phyloP scores from a whole-genome alignment of 1,284 basidiomycete species.

The Mycena citricolor region DNA sequence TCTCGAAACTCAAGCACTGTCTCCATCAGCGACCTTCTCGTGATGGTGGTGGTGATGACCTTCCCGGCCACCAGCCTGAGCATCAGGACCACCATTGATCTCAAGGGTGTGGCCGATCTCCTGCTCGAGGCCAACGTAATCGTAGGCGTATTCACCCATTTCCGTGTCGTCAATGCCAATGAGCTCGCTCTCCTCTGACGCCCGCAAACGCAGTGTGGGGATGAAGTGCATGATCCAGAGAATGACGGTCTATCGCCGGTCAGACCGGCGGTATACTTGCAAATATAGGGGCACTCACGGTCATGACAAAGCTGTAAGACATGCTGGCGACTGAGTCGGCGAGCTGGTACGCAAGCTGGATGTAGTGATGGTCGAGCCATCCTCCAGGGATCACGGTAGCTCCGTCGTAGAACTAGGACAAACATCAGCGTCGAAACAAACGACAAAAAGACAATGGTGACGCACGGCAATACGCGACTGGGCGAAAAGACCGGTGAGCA shows the following conservation, averaged over 20 bases:
- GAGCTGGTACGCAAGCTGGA: constrained; percentile 86
- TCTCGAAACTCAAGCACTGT: constrained; percentile 11
- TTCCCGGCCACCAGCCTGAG: constrained; percentile 20
- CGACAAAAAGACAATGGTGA: constrained; percentile 28
- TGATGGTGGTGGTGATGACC: constrained; percentile 16
- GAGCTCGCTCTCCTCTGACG: constrained; percentile 85
- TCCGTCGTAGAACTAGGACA: constrained; percentile 66
- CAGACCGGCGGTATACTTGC: not conserved
- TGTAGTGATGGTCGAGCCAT: constrained; percentile 87
- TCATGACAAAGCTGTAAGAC: constrained; percentile 80
- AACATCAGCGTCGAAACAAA: not conserved
- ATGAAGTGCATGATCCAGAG: constrained; percentile 93
- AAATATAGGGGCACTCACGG: constrained; percentile 44
- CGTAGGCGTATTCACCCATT: constrained; percentile 92
- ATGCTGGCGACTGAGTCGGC: constrained; percentile 79
- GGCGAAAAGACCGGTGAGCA: constrained; percentile 87
- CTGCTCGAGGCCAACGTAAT: constrained; percentile 62
- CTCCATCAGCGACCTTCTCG: constrained; percentile 13
- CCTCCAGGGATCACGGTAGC: constrained; percentile 74
- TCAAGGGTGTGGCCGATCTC: constrained; percentile 22
- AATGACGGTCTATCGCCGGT: constrained; percentile 67
- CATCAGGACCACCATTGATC: constrained; percentile 14
- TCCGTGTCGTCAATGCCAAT: constrained; percentile 92
- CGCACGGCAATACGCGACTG: constrained; percentile 75
- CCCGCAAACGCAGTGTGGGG: constrained; percentile 80